phyloP scores from a whole-genome alignment of 306 rosid genomes.

The Clitoria ternatea region DNA sequence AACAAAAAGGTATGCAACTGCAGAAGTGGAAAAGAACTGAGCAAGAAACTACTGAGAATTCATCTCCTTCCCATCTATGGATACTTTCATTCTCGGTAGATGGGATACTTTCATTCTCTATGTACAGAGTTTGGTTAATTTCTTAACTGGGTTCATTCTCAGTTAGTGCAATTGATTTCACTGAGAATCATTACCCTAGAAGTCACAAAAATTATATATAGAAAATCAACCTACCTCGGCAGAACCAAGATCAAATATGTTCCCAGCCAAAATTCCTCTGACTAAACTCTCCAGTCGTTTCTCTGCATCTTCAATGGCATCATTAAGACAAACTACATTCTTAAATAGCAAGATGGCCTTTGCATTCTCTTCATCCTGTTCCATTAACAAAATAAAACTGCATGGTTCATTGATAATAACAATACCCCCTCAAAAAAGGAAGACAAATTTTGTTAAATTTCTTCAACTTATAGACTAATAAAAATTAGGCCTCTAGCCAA shows the following conservation, averaged over 20 bases:
- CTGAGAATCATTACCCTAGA: neutral
- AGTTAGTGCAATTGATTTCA: neutral
- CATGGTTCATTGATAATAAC: conserved; percentile 8
- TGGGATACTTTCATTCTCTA: too few relatives aligned
- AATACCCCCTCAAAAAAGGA: conserved; percentile 1
- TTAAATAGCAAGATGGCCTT: conserved; percentile 78
- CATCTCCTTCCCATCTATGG: neutral
- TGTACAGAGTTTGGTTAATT: neutral
- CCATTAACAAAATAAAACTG: conserved; percentile 18
- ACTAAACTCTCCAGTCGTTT: conserved; percentile 77
- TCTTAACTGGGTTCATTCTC: neutral
- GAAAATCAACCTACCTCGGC: conserved; percentile 54
- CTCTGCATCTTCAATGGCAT: conserved; percentile 79
- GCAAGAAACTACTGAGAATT: neutral
- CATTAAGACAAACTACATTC: conserved; percentile 61
- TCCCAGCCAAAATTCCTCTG: conserved; percentile 91
- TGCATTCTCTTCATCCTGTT: conserved; percentile 85
- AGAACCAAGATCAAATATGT: conserved; percentile 95
- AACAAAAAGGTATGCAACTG: neutral
- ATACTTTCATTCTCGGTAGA: neutral
- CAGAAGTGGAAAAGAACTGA: neutral
- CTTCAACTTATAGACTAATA: conserved; percentile 13
- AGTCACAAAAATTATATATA: conserved; percentile 5
- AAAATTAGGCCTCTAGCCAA: conserved; percentile 4
- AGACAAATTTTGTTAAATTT: neutral